These are phyloP conservation scores for Hyphodiscus hymeniophilus DNA, from an alignment of 495 filamentous ascomycete species.

Conservation along the genomic window DNA sequence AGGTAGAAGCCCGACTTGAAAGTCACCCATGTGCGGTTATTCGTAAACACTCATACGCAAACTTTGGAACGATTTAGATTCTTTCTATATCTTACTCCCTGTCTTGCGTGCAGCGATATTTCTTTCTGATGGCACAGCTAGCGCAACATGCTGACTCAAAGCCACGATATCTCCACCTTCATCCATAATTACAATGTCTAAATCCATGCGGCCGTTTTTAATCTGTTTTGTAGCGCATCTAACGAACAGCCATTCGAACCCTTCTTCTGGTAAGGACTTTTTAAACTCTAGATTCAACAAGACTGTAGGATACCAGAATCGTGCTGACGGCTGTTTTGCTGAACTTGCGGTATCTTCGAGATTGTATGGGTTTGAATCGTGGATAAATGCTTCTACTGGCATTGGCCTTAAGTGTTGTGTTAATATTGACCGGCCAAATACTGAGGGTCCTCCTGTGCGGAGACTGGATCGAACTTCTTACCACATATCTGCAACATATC, in stretches of 20 bases:
- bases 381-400: constrained; percentile 35
- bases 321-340: constrained; percentile 20
- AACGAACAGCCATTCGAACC: constrained; percentile 58
- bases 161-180: constrained; percentile 49
- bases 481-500: constrained; percentile 57
- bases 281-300: constrained; percentile 63
- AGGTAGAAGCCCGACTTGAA: too few species aligned
- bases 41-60: too few species aligned
- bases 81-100: constrained; percentile 19
- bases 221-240: constrained; percentile 50
- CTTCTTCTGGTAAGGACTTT: constrained; percentile 46
- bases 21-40: too few species aligned
- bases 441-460: too few species aligned
- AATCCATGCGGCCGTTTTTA: constrained; percentile 54
- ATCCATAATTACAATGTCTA: constrained; percentile 56
- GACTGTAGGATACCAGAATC: constrained; percentile 73
- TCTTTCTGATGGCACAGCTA: constrained; percentile 31
- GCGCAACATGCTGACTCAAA: constrained; percentile 51
- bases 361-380: constrained; percentile 20
- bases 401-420: constrained; percentile 28
- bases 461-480: too few species aligned
- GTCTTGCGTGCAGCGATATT: constrained; percentile 16
- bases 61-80: too few species aligned
- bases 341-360: constrained; percentile 16
- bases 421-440: too few species aligned